Evolutionary conservation across 495 filamentous ascomycete species (phyloP).

Genomic region (Stereocaulon alpinum): DNA sequence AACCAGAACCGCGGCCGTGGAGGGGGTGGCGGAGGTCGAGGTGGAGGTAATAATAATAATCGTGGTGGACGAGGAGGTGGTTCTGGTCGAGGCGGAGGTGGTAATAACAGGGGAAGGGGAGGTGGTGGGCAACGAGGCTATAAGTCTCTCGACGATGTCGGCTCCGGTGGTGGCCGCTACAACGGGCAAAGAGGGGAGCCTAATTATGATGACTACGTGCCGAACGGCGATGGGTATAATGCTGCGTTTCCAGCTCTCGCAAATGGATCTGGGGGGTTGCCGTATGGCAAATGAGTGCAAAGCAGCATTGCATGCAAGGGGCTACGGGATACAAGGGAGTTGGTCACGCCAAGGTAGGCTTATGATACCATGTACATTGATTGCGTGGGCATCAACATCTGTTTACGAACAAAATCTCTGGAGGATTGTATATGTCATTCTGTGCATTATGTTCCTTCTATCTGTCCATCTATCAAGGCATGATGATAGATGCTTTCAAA

Average conservation of each 20-base stretch:
- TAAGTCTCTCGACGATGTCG: slow-evolving; percentile 37
- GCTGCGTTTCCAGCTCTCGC: slow-evolving; percentile 16
- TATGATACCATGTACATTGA: not conserved
- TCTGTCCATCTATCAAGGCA: not conserved
- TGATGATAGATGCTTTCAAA: not conserved
- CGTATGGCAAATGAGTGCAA: slow-evolving; percentile 17
- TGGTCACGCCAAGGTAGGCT: not conserved
- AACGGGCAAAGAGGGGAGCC: slow-evolving; percentile 20
- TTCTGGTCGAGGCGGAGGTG: slow-evolving; percentile 34
- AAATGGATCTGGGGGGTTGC: slow-evolving; percentile 26
- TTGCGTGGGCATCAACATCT: not conserved
- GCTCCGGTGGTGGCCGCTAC: slow-evolving; percentile 17
- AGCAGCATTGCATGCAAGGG: not conserved
- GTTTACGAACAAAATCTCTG: not conserved
- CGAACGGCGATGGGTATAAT: slow-evolving; percentile 24
- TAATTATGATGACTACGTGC: slow-evolving; percentile 24
- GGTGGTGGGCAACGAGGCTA: slow-evolving; percentile 24
- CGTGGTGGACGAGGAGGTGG: slow-evolving; percentile 35
- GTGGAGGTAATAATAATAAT: slow-evolving; percentile 33
- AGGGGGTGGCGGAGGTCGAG: slow-evolving; percentile 34
- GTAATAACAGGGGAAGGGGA: slow-evolving; percentile 26
- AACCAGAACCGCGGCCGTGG: slow-evolving; percentile 36
- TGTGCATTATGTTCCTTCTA: slow-evolving; percentile 1
- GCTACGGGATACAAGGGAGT: not conserved
- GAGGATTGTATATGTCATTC: not conserved